Evolutionary conservation across 495 filamentous ascomycete genomes (phyloP), one percentile per base, ranked within the genome.

Genomic region (Aspergillus incahuasiensis): DNA sequence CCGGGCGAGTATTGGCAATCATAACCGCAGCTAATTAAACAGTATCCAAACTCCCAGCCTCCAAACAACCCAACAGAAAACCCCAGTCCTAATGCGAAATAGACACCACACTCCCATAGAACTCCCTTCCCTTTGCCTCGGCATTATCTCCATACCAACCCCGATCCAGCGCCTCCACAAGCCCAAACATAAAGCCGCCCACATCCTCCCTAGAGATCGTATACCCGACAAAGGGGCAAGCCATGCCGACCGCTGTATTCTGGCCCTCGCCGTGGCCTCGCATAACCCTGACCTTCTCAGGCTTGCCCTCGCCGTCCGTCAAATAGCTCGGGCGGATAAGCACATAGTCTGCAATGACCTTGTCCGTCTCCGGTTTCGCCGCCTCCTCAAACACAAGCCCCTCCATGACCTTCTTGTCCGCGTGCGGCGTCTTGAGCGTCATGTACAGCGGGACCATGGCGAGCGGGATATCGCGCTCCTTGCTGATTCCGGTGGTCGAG

Each of bases 351-450:
- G 66, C 65, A 25, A 73, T 60, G 7, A 54, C 53, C 34, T 52
- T 35, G 18, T 54, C 43, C 4, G 2, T 13, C 13, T 40, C 22
- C 6, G 35, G 4, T 48, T 54, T 62, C 28, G 55, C 65, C 45
- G 68, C 68, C 32, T 72, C 63, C 6, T 67, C 59, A 6, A 78
- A 59, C 0, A 70, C 50, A 39, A 63, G 41, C 5, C 70, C 60
- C 59, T 88, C 84, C 83, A 86, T 85, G 4, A 68, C 66, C 56
- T 60, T 53, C 75, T 89, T 89, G 61, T 88, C 86, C 9, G 55
- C 70, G 54, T 82, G 81, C 38, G 83, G 76, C 8, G 68, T 70
- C 47, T 65, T 64, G 34, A 86, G 67, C 35, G 81, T 0, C 59
- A 73, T 62, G 64, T 84, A 86, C 28, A 87, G 32, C 15, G 79